phyloP scores from a whole-genome alignment of 2,329 filamentous ascomycete genomes.

The Drechslera avenae region DNA sequence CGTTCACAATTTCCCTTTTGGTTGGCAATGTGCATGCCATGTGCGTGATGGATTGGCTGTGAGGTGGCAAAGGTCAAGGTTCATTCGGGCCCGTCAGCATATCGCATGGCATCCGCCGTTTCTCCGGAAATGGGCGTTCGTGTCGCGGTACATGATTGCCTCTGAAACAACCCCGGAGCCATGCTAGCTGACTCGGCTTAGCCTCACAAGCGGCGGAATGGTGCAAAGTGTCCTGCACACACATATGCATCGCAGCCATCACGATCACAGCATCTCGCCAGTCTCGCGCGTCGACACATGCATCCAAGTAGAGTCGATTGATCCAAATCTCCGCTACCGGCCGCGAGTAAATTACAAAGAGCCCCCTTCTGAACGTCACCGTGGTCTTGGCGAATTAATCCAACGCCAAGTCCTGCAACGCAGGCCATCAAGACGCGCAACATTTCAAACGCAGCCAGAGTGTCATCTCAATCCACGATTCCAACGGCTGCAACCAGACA shows the following conservation, averaged over 20 bases:
- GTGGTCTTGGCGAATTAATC: constrained; percentile 44
- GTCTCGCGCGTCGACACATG: constrained; percentile 17
- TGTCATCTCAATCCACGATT: constrained; percentile 11
- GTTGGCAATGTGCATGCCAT: no score
- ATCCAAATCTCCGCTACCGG: constrained; percentile 25
- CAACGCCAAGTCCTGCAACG: constrained; percentile 34
- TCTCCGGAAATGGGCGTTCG: constrained; percentile 16
- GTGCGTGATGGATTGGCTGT: no score
- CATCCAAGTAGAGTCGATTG: constrained; percentile 23
- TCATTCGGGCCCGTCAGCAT: neutral
- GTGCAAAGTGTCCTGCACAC: constrained; percentile 27
- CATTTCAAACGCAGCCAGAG: constrained; percentile 17
- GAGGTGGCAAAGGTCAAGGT: no score
- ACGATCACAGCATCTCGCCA: constrained; percentile 17
- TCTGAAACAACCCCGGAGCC: constrained; percentile 30
- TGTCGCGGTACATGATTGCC: constrained; percentile 33
- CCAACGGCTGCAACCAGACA: constrained; percentile 9
- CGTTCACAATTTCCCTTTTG: no score
- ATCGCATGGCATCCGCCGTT: constrained; percentile 3
- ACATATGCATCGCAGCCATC: neutral
- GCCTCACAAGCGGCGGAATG: constrained; percentile 16
- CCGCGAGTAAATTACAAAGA: constrained; percentile 31
- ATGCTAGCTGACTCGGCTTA: constrained; percentile 32
- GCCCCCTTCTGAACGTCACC: constrained; percentile 32
- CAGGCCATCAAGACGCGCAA: constrained; percentile 29